A percentile compares a stretch with the other conserved stretches of the same genome.
phyloP scores from a whole-genome alignment of 2,329 filamentous ascomycete species.

The Byssoonygena ceratinophila region DNA sequence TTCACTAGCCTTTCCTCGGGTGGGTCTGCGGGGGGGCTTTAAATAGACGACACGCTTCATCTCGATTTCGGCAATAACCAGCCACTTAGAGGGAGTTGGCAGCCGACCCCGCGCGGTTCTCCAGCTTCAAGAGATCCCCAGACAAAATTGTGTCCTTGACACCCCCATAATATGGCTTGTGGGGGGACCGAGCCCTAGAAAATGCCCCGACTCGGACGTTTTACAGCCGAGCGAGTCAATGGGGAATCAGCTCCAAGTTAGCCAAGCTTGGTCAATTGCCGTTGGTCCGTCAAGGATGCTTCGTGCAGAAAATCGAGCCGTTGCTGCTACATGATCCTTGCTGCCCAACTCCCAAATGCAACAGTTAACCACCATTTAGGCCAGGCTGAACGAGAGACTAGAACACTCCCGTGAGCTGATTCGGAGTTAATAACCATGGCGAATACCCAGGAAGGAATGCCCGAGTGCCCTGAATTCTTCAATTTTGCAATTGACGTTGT shows the following conservation, averaged over 20 bases:
- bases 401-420: not conserved
- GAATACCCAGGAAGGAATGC: conserved; percentile 1
- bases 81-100: not conserved
- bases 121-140: not conserved
- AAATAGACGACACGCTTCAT: not conserved
- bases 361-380: not conserved
- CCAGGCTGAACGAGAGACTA: not conserved
- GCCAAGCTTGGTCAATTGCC: not conserved
- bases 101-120: not conserved
- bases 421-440: not conserved
- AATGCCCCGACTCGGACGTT: not conserved
- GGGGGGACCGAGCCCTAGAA: not conserved
- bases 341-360: not conserved
- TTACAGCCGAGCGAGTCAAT: not conserved
- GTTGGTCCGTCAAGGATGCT: not conserved
- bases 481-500: conserved; percentile 36
- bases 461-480: conserved; percentile 22
- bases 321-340: not conserved
- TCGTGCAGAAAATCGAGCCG: not conserved
- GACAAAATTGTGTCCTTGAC: not conserved
- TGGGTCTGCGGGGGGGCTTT: not conserved
- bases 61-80: not conserved
- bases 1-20: not conserved
- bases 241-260: not conserved
- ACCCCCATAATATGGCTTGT: not conserved